A percentile compares a stretch with the other conserved stretches of the same genome.
phyloP scores from a whole-genome alignment of 148 eudicot species.

The Diospyros lotus region DNA sequence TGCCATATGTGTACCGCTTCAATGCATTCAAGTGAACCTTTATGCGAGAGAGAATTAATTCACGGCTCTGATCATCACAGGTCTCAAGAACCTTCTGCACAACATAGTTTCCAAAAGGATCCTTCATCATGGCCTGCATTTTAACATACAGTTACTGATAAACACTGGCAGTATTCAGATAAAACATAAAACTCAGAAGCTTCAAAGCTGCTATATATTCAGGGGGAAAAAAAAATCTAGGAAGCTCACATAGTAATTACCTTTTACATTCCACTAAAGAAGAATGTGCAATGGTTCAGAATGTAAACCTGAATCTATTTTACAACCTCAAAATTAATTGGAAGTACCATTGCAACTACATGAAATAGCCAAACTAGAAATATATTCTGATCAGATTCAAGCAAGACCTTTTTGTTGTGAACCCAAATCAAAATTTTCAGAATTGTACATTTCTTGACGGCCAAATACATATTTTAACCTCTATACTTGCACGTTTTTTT shows the following conservation, averaged over 20 bases:
- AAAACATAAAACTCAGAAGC: too few species aligned
- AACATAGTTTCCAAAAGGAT: constrained; percentile 65
- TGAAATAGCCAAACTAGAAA: too few species aligned
- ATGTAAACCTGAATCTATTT: too few species aligned
- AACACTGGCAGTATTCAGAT: background rate
- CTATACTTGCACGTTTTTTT: too few species aligned
- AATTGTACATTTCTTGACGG: too few species aligned
- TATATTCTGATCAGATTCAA: too few species aligned
- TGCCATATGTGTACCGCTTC: constrained; percentile 58
- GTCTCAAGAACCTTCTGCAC: constrained; percentile 66
- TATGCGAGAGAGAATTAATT: constrained; percentile 50
- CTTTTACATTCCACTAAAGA: background rate
- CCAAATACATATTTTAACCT: too few species aligned
- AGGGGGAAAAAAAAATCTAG: background rate
- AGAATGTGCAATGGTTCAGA: background rate
- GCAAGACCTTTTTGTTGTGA: too few species aligned
- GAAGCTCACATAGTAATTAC: background rate
- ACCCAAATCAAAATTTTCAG: too few species aligned
- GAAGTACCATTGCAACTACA: too few species aligned
- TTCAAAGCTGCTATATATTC: too few species aligned
- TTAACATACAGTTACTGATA: background rate
- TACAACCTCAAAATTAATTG: too few species aligned
- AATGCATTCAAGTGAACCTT: constrained; percentile 49
- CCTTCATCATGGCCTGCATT: constrained; percentile 67
- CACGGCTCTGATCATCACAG: constrained; percentile 49